Percentiles rank a stretch among this genome's conserved stretches.
phyloP scores from a whole-genome alignment of 2,329 filamentous ascomycete species.

The Ophiognomonia clavigignenti-juglandacearum region DNA sequence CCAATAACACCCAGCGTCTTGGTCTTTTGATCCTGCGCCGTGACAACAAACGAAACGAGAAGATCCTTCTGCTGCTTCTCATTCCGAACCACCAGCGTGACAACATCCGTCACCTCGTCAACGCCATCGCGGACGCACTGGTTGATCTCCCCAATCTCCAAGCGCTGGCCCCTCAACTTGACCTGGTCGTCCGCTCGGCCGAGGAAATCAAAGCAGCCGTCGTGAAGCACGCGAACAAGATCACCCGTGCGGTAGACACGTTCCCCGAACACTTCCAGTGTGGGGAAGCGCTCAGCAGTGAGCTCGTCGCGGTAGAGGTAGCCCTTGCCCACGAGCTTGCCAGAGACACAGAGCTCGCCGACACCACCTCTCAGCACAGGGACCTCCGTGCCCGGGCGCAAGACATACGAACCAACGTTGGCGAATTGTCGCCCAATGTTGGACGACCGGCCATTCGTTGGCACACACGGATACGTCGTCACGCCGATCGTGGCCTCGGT shows the following conservation, averaged over 20 bases:
- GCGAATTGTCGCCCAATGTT: slow-evolving; percentile 86
- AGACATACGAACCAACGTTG: slow-evolving; percentile 80
- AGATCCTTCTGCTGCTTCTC: slow-evolving; percentile 76
- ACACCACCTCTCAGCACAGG: slow-evolving; percentile 75
- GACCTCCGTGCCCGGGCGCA: slow-evolving; percentile 61
- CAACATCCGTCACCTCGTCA: slow-evolving; percentile 58
- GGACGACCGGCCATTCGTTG: slow-evolving; percentile 69
- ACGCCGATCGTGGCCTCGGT: slow-evolving; percentile 92
- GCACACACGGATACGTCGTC: slow-evolving; percentile 82
- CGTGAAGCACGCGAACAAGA: slow-evolving; percentile 73
- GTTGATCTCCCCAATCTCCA: slow-evolving; percentile 91
- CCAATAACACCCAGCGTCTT: slow-evolving; percentile 21
- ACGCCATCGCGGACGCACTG: slow-evolving; percentile 66
- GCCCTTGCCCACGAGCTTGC: slow-evolving; percentile 81
- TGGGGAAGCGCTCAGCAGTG: slow-evolving; percentile 71
- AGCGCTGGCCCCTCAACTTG: slow-evolving; percentile 81
- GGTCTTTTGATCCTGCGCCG: not conserved
- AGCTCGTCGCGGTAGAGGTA: slow-evolving; percentile 80
- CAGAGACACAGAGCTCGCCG: slow-evolving; percentile 85
- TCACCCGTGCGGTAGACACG: slow-evolving; percentile 85
- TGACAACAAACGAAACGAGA: slow-evolving; percentile 69
- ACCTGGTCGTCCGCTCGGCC: slow-evolving; percentile 88
- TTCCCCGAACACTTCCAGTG: slow-evolving; percentile 49
- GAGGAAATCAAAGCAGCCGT: slow-evolving; percentile 81
- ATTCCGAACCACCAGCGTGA: slow-evolving; percentile 67